Evolutionary conservation across 108 stramenopile species (phyloP).

Genomic region (Skeletonema menzelii): DNA sequence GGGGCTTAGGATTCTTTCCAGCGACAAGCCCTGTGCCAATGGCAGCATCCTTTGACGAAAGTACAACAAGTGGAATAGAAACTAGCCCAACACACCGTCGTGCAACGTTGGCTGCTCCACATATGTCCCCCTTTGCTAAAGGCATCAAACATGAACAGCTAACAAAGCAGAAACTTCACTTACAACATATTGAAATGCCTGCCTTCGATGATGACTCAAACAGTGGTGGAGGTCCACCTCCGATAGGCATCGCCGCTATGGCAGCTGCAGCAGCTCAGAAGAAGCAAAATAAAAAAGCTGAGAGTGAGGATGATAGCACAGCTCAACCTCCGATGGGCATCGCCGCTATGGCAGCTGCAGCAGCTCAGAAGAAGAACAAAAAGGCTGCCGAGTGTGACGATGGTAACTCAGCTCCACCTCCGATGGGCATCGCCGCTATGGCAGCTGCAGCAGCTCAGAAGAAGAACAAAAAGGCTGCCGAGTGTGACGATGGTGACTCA

Average conservation of each 20-base stretch:
- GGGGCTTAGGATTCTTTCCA: not conserved
- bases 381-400: not conserved
- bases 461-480: not conserved
- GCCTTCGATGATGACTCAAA: not conserved
- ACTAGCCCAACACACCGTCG: not conserved
- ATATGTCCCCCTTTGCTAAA: not conserved
- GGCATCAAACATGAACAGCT: slow-evolving; percentile 3
- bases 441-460: not conserved
- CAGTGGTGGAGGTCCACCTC: not conserved
- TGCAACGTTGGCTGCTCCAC: not conserved
- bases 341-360: slow-evolving; percentile 4
- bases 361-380: slow-evolving; percentile 5
- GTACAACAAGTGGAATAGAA: not conserved
- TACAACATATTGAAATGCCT: slow-evolving; percentile 4
- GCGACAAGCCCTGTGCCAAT: not conserved
- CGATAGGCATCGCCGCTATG: slow-evolving; percentile 7
- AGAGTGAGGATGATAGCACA: not conserved
- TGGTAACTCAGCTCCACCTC: not conserved
- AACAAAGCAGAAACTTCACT: not conserved
- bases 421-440: slow-evolving; percentile 3
- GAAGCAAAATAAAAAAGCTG: not conserved
- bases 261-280: slow-evolving; percentile 7
- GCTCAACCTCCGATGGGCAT: not conserved
- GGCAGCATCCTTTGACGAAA: not conserved
- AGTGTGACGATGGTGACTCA: not conserved